These are phyloP conservation scores for Pisolithus marmoratus DNA, from an alignment of 768 basidiomycete genomes.

Conservation along the genomic window DNA sequence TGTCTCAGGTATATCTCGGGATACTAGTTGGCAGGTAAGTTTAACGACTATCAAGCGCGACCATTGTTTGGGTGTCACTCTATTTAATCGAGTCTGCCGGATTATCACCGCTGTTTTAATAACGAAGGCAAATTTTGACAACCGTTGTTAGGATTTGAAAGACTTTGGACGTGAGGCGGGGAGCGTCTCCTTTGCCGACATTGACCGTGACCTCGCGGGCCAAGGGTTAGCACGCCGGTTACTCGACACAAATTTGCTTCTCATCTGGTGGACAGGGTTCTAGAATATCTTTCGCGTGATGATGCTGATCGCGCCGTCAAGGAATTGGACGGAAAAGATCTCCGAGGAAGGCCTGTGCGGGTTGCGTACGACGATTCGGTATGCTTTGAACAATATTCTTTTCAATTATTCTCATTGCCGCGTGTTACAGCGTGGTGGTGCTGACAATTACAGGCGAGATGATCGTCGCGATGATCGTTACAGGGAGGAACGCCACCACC, in stretches of 20 bases:
- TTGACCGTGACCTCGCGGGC: conserved; percentile 80
- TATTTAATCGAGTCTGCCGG: background rate
- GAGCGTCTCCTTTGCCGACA: conserved; percentile 90
- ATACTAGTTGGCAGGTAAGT: conserved; percentile 98
- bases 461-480: conserved; percentile 49
- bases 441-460: conserved; percentile 74
- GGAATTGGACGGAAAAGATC: conserved; percentile 79
- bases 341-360: conserved; percentile 76
- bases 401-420: background rate
- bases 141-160: conserved; percentile 78
- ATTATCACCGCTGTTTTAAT: conserved; percentile 12
- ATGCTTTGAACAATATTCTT: conserved; percentile 19
- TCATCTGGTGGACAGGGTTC: conserved; percentile 47
- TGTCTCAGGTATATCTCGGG: conserved; percentile 85
- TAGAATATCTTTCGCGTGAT: conserved; percentile 83
- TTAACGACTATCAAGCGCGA: conserved; percentile 21
- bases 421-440: conserved; percentile 48
- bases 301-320: conserved; percentile 94
- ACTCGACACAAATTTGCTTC: background rate
- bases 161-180: conserved; percentile 95
- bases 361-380: conserved; percentile 64
- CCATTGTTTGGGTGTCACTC: conserved; percentile 6
- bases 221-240: conserved; percentile 62
- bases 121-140: background rate
- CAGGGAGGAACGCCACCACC: conserved; percentile 47